phyloP scores from a whole-genome alignment of 257 asterid genomes.

The Thymus mandschuricus region DNA sequence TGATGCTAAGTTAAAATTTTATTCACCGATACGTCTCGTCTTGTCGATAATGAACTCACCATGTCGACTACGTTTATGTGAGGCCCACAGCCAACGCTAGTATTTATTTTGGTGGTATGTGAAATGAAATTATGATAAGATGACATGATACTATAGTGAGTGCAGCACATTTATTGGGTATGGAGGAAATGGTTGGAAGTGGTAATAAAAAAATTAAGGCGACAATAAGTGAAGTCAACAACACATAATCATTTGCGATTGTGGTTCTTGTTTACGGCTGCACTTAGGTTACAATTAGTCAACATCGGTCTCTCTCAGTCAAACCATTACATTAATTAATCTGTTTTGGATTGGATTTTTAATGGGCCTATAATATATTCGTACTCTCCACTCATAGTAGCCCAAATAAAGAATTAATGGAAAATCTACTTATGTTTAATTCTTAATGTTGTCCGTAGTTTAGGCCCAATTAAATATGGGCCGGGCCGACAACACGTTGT shows the following conservation, averaged over 20 bases:
- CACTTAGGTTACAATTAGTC: neutral
- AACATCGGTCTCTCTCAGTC: neutral
- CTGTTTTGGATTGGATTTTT: too few species aligned
- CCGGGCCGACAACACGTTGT: too few species aligned
- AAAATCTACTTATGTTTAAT: too few species aligned
- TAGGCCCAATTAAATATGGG: too few species aligned
- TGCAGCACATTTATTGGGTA: neutral
- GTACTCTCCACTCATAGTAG: too few species aligned
- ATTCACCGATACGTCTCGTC: neutral
- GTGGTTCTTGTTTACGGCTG: neutral
- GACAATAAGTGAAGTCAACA: constrained; percentile 1
- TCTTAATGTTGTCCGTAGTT: too few species aligned
- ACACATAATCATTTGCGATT: neutral
- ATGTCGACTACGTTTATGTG: neutral
- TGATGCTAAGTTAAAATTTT: neutral
- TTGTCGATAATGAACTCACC: too few species aligned
- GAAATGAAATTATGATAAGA: too few species aligned
- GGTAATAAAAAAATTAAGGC: neutral
- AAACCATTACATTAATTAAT: neutral
- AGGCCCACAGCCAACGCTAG: neutral
- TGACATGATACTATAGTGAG: too few species aligned
- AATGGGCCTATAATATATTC: too few species aligned
- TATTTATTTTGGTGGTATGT: neutral
- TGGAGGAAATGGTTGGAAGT: neutral
- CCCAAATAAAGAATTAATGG: too few species aligned